Conservation (phyloP, 2,329 filamentous ascomycete genomes). For the Xylariales sp. region DNA sequence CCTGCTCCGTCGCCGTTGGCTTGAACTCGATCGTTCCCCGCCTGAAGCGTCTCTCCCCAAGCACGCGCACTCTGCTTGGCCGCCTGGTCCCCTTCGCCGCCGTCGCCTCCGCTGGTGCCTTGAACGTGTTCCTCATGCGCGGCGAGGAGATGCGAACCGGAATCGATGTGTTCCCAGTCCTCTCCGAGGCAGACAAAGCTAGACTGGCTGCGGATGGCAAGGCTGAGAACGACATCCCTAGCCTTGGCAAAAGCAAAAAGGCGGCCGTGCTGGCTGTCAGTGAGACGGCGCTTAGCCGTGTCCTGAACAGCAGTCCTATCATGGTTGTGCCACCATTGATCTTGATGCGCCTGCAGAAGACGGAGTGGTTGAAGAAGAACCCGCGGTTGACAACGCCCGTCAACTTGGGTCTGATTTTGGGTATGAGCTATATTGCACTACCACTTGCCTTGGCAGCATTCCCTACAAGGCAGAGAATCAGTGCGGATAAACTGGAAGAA, state of each 20-base stretch:
- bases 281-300: slow-evolving; percentile 87
- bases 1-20: slow-evolving; percentile 88
- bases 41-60: slow-evolving; percentile 70
- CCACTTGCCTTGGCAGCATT: slow-evolving; percentile 89
- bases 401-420: slow-evolving; percentile 82
- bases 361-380: slow-evolving; percentile 72
- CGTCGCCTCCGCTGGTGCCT: slow-evolving; percentile 81
- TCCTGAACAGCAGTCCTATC: slow-evolving; percentile 91
- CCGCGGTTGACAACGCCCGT: slow-evolving; percentile 75
- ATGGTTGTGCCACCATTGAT: slow-evolving; percentile 93
- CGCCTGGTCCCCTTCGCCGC: slow-evolving; percentile 96
- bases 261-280: slow-evolving; percentile 86
- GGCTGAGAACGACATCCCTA: slow-evolving; percentile 60
- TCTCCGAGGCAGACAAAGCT: slow-evolving; percentile 64
- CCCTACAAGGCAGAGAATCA: slow-evolving; percentile 82
- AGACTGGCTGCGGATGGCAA: slow-evolving; percentile 52
- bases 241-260: slow-evolving; percentile 80
- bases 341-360: slow-evolving; percentile 79
- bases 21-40: slow-evolving; percentile 87
- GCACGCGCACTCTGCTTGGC: slow-evolving; percentile 69
- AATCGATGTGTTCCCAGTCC: slow-evolving; percentile 86
- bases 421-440: slow-evolving; percentile 82
- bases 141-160: slow-evolving; percentile 90
- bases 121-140: slow-evolving; percentile 98
- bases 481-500: slow-evolving; percentile 70